Percentiles rank a stretch among this genome's conserved stretches.
Evolutionary conservation across 306 rosid species (phyloP).

Genomic region (Prunus padus): DNA sequence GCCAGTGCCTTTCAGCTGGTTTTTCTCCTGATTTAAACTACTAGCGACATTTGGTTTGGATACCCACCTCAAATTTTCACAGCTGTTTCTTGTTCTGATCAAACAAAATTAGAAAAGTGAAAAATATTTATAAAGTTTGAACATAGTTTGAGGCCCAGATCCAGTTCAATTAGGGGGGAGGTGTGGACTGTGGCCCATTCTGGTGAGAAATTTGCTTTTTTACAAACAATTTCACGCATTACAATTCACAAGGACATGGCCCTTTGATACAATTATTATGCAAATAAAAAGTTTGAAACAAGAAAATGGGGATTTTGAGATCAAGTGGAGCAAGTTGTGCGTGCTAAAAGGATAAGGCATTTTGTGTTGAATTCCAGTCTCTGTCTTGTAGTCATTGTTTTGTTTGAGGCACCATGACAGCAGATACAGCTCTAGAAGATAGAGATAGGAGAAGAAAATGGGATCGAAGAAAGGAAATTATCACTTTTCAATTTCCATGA

Average conservation of each 20-base stretch:
- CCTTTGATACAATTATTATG: too few relatives aligned
- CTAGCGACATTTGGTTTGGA: not conserved
- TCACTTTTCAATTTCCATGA: slow-evolving; percentile 10
- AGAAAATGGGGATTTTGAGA: not conserved
- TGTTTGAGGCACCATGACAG: not conserved
- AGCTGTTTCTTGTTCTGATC: too few relatives aligned
- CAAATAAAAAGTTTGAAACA: too few relatives aligned
- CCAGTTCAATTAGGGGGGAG: too few relatives aligned
- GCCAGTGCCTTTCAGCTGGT: not conserved
- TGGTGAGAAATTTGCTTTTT: not conserved
- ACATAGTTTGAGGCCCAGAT: too few relatives aligned
- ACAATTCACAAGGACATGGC: too few relatives aligned
- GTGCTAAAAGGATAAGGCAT: slow-evolving; percentile 5
- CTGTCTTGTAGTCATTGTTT: slow-evolving; percentile 18
- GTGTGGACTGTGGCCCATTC: too few relatives aligned
- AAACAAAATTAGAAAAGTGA: too few relatives aligned
- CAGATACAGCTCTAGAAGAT: slow-evolving; percentile 28
- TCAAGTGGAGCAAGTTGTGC: slow-evolving; percentile 23
- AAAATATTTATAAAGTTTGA: too few relatives aligned
- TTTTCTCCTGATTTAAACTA: not conserved
- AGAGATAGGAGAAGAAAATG: slow-evolving; percentile 22
- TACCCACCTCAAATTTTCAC: too few relatives aligned
- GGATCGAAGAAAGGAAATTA: not conserved
- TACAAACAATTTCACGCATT: too few relatives aligned
- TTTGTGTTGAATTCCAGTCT: not conserved